These are phyloP conservation scores for Citrullus colocynthis DNA, from an alignment of 306 rosid species.

Conservation along the genomic window DNA sequence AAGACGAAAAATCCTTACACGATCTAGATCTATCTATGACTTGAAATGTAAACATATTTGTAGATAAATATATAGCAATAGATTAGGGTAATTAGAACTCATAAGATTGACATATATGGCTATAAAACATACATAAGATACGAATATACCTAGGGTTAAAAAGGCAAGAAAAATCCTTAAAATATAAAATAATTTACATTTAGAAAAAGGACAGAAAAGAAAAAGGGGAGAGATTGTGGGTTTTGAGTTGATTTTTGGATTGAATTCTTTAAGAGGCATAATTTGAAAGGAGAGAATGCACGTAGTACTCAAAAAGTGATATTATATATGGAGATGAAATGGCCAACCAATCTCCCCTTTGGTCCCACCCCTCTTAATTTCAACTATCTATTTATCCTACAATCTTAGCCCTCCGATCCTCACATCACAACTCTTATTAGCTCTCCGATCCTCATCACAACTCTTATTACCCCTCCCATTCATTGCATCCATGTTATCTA, in stretches of 20 bases:
- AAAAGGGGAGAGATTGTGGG: neutral
- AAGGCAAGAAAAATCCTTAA: neutral
- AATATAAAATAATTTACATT: neutral
- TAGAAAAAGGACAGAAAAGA: neutral
- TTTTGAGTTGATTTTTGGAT: constrained; percentile 2
- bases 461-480: neutral
- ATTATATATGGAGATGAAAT: neutral
- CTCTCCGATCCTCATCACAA: neutral
- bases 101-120: no score
- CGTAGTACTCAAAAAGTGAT: constrained; percentile 1
- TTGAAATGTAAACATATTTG: no score
- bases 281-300: neutral
- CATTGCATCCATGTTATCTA: neutral
- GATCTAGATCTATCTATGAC: no score
- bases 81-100: no score
- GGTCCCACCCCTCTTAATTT: neutral
- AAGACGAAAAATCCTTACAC: no score
- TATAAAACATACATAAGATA: no score
- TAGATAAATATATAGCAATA: no score
- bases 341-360: neutral
- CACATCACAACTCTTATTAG: neutral
- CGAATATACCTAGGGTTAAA: neutral
- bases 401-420: neutral
- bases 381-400: neutral
- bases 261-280: neutral